Base-by-base conservation (phyloP, 306 rosid genomes). In the Cicer judaicum region DNA sequence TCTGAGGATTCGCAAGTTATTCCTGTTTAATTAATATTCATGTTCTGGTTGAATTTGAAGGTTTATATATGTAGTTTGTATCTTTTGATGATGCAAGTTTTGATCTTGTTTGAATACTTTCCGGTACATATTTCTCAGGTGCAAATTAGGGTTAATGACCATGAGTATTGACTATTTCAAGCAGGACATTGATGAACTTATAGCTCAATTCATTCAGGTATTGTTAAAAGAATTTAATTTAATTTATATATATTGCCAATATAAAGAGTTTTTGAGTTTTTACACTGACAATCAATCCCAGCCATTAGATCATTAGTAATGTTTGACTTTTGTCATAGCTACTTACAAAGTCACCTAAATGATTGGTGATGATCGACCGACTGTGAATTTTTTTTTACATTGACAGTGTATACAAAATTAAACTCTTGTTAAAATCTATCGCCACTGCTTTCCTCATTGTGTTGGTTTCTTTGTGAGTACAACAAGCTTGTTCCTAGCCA, bases 141-240 rank as follows among this genome's bases (percentile, higher is more conserved):
- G 21, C 66, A 55, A 79, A 75, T 53, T 68, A 16, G 66, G 42
- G 62, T 52, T 60, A 40, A 38, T 59, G 16, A 43, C 70, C 68
- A 93, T 88, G 93, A 74, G 80, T 70, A 57, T 87, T 38, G 75
- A 80, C 59, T 73, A 68, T 14, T 88, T 88, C 83, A 93, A 79
- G 87, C 60, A 49, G 68, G 98, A 91, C 84, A 83, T 93, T 39
- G 96, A 91, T 68, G 94, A 87, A 38, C 97, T 93, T 12, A 85
- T 93, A 16, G 75, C 73, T 54, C 89, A 87, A 75, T 93, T 85
- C 61, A 10, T 88, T 49, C 71, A 77, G 91, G 96, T 90, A 78
- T 65, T 18, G 7, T 24, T 2, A 29, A 29, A 4, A 29, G 36
- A 29, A 29, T 29, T 29, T 29, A 29, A 3, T 29, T 29, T 29